These are phyloP conservation scores for Gillenia trifoliata DNA, from an alignment of 306 rosid species.

Conservation along the genomic window DNA sequence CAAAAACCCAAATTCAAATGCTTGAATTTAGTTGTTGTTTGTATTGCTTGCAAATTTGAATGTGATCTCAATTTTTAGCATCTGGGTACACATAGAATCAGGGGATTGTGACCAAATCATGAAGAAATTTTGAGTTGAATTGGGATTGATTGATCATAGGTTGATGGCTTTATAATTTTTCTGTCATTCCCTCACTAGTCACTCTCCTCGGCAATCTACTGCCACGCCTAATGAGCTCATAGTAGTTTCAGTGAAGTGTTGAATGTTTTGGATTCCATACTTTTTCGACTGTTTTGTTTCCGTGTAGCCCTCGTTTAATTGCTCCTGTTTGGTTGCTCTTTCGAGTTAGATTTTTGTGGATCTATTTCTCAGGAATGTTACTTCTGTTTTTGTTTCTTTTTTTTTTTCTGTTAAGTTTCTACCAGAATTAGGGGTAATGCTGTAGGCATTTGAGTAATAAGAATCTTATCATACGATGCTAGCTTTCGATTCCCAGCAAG, in stretches of 20 bases:
- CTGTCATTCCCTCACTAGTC: not conserved
- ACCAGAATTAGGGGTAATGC: too few relatives aligned
- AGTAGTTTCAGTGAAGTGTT: not conserved
- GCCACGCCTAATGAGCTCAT: not conserved
- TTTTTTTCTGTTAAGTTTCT: too few relatives aligned
- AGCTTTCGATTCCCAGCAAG: not conserved
- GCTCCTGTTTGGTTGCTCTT: too few relatives aligned
- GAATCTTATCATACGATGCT: not conserved
- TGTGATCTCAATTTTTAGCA: conserved; percentile 4
- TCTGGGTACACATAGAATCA: not conserved
- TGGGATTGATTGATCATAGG: not conserved
- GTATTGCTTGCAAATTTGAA: not conserved
- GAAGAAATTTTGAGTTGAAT: not conserved
- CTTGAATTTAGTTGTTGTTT: not conserved
- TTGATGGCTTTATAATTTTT: not conserved
- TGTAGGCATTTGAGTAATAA: not conserved
- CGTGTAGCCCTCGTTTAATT: too few relatives aligned
- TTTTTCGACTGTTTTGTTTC: not conserved
- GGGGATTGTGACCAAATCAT: not conserved
- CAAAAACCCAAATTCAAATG: not conserved
- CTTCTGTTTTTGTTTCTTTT: too few relatives aligned
- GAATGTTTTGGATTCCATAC: not conserved
- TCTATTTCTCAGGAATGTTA: too few relatives aligned
- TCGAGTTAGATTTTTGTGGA: too few relatives aligned
- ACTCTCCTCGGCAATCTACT: not conserved